A percentile compares a stretch with the other conserved stretches of the same genome.
Conservation (phyloP, 495 filamentous ascomycete species). For the Neurospora sp. region DNA sequence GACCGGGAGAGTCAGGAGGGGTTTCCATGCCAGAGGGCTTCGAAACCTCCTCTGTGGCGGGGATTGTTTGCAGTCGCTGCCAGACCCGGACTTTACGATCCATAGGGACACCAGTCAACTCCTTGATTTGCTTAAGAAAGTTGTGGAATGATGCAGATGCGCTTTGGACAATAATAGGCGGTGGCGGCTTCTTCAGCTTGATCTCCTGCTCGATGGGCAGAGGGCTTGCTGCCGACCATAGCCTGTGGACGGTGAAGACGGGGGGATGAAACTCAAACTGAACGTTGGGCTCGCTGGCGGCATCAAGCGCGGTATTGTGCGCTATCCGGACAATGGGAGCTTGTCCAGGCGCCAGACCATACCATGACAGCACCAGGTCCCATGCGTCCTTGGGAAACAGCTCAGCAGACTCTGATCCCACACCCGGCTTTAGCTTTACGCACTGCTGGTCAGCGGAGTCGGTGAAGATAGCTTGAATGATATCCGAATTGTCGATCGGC, state of each 20-base stretch:
- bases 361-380: constrained; percentile 73
- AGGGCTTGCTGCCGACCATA: constrained; percentile 47
- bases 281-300: constrained; percentile 49
- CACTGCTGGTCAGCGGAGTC: constrained; percentile 45
- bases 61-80: constrained; percentile 48
- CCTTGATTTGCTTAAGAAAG: constrained; percentile 68
- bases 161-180: constrained; percentile 57
- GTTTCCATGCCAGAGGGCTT: constrained; percentile 19
- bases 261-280: constrained; percentile 79
- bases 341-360: constrained; percentile 63
- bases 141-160: constrained; percentile 54
- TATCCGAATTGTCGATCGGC: constrained; percentile 79
- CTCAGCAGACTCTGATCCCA: constrained; percentile 60
- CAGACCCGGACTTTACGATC: constrained; percentile 70
- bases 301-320: constrained; percentile 58
- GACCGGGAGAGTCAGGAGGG: constrained; percentile 21
- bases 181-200: constrained; percentile 44
- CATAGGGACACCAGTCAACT: constrained; percentile 48
- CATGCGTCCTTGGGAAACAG: constrained; percentile 70
- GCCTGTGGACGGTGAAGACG: constrained; percentile 74
- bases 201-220: constrained; percentile 47
- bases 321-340: constrained; percentile 64
- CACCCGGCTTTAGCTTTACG: constrained; percentile 66
- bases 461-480: constrained; percentile 40
- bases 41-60: constrained; percentile 19